A percentile compares a stretch with the other conserved stretches of the same genome.
These are phyloP conservation scores for Candida schatavii DNA, from an alignment of 805 yeast genomes.

Conservation along the genomic window DNA sequence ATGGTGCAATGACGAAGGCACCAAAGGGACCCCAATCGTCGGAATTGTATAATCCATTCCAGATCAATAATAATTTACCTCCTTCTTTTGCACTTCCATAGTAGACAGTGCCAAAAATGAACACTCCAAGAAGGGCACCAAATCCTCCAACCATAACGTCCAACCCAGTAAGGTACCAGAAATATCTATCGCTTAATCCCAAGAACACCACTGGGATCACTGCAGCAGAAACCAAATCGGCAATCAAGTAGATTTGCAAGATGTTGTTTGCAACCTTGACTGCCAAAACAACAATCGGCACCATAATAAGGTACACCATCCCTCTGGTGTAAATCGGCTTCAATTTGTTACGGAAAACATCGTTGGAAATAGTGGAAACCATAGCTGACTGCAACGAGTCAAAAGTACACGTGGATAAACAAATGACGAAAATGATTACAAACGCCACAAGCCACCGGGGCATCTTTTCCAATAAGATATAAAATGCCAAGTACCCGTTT, in stretches of 20 bases:
- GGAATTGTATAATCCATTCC: slow-evolving; percentile 73
- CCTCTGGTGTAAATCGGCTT: slow-evolving; percentile 63
- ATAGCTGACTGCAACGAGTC: slow-evolving; percentile 87
- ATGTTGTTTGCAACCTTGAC: slow-evolving; percentile 78
- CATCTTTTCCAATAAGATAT: slow-evolving; percentile 64
- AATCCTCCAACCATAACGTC: slow-evolving; percentile 83
- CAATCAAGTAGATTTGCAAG: slow-evolving; percentile 83
- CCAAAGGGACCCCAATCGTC: slow-evolving; percentile 94
- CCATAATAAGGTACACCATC: slow-evolving; percentile 71
- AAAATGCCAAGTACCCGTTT: slow-evolving; percentile 68
- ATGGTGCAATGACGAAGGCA: slow-evolving; percentile 88
- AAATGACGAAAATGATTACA: slow-evolving; percentile 68
- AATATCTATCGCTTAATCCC: slow-evolving; percentile 59
- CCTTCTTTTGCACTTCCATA: slow-evolving; percentile 73
- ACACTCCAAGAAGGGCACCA: slow-evolving; percentile 77
- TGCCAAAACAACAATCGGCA: slow-evolving; percentile 87
- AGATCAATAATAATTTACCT: slow-evolving; percentile 66
- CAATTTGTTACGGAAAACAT: slow-evolving; percentile 79
- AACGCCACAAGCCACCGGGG: slow-evolving; percentile 87
- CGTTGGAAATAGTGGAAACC: slow-evolving; percentile 87
- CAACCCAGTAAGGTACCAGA: slow-evolving; percentile 71
- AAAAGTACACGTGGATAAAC: slow-evolving; percentile 82
- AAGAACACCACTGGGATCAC: slow-evolving; percentile 81
- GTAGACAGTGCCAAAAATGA: slow-evolving; percentile 80
- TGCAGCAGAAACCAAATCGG: slow-evolving; percentile 84